These are phyloP conservation scores for Pichia cephalocereana DNA, from an alignment of 805 yeast genomes.

Conservation along the genomic window DNA sequence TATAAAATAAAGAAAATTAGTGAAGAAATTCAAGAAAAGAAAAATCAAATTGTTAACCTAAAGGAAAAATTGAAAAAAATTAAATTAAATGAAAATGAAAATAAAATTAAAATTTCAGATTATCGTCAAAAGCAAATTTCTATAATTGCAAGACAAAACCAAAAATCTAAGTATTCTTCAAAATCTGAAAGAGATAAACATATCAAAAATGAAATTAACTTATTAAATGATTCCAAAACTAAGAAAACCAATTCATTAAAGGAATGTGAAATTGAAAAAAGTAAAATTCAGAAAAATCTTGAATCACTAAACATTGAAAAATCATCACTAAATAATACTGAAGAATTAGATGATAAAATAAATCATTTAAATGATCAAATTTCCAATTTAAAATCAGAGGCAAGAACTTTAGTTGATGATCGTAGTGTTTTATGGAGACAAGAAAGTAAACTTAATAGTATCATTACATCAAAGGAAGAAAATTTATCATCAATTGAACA, in stretches of 20 bases:
- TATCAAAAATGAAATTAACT: conserved; percentile 45
- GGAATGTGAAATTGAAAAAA: conserved; percentile 29
- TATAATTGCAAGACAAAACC: conserved; percentile 62
- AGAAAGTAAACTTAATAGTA: conserved; percentile 55
- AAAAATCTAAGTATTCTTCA: conserved; percentile 48
- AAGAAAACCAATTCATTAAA: conserved; percentile 24
- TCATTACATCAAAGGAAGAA: conserved; percentile 44
- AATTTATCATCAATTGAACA: conserved; percentile 45
- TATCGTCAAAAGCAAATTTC: conserved; percentile 45
- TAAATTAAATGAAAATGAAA: conserved; percentile 30
- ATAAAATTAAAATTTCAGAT: conserved; percentile 32
- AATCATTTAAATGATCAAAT: conserved; percentile 16
- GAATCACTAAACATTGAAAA: neutral
- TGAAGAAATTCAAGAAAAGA: conserved; percentile 25
- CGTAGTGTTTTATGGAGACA: conserved; percentile 74
- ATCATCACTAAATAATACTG: conserved; percentile 7
- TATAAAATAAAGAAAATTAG: conserved; percentile 30
- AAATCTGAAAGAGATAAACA: conserved; percentile 57
- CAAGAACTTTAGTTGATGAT: conserved; percentile 45
- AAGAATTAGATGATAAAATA: conserved; percentile 21
- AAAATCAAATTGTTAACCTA: conserved; percentile 34
- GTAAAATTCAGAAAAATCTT: conserved; percentile 24
- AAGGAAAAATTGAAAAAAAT: conserved; percentile 36
- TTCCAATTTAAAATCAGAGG: conserved; percentile 28
- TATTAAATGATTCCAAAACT: conserved; percentile 7